A percentile compares a stretch with the other conserved stretches of the same genome.
Conservation (phyloP, 176 grass and related monocot genomes). For the Urochloa ruziziensis region DNA sequence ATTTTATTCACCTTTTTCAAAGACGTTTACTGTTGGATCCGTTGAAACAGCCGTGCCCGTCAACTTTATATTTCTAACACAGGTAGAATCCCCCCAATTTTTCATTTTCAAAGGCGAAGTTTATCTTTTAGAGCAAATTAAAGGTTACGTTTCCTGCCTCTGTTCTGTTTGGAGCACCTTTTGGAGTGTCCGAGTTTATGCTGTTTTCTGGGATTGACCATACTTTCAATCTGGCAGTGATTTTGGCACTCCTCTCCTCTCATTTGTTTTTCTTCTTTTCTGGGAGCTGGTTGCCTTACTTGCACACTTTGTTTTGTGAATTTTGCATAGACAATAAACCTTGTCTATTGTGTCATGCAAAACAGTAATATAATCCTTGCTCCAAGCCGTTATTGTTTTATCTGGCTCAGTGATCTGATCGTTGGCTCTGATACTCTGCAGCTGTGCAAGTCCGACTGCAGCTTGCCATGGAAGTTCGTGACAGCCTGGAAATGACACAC, state of each 20-base stretch:
- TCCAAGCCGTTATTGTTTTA: background rate
- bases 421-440: constrained; percentile 29
- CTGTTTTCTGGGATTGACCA: background rate
- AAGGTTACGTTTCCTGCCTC: too few relatives aligned
- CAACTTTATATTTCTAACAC: background rate
- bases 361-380: background rate
- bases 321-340: background rate
- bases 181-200: background rate
- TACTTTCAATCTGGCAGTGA: background rate
- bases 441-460: constrained; percentile 77
- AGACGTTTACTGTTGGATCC: background rate
- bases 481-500: constrained; percentile 92
- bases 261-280: background rate
- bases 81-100: background rate
- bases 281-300: background rate
- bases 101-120: background rate
- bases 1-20: background rate
- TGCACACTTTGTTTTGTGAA: background rate
- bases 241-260: background rate
- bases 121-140: too few relatives aligned
- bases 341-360: background rate
- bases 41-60: background rate
- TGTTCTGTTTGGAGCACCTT: background rate
- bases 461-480: constrained; percentile 86
- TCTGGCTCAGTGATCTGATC: background rate